A percentile compares a stretch with the other conserved stretches of the same genome.
Evolutionary conservation across 1,139 yeast genomes (phyloP).

Genomic region (Saccharomyces hybrid): DNA sequence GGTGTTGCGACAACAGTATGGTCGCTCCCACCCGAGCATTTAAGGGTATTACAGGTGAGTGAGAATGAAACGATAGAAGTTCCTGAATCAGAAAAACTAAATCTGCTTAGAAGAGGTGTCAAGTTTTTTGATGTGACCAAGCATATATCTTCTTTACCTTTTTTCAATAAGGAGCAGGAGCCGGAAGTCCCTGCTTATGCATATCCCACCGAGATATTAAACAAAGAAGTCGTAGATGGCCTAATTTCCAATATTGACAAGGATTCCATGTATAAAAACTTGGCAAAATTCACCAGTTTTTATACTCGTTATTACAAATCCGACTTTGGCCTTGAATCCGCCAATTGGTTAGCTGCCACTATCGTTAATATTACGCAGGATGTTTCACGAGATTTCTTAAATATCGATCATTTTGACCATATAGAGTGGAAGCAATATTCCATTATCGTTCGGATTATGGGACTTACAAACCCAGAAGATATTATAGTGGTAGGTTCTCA

Average conservation of each 20-base stretch:
- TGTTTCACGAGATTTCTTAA: constrained; percentile 30
- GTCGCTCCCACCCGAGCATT: constrained; percentile 11
- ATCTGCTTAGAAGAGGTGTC: constrained; percentile 45
- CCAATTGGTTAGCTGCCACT: constrained; percentile 58
- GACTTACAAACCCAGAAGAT: constrained; percentile 36
- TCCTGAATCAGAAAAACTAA: constrained; percentile 50
- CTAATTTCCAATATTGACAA: constrained; percentile 37
- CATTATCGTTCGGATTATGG: constrained; percentile 39
- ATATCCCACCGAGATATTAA: constrained; percentile 46
- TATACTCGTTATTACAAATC: constrained; percentile 75
- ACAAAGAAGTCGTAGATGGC: constrained; percentile 36
- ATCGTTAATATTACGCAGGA: constrained; percentile 37
- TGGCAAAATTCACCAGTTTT: constrained; percentile 62
- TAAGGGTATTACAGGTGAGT: constrained; percentile 20
- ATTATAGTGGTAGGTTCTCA: constrained; percentile 81
- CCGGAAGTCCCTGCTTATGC: constrained; percentile 38
- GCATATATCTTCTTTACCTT: constrained; percentile 32
- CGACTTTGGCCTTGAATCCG: constrained; percentile 59
- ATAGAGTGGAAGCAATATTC: constrained; percentile 51
- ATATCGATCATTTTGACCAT: constrained; percentile 41
- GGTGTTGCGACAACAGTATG: not conserved
- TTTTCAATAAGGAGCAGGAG: constrained; percentile 33
- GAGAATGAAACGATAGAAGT: constrained; percentile 36
- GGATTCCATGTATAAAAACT: constrained; percentile 43
- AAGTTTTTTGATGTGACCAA: constrained; percentile 69